Base-by-base conservation (phyloP, 371 early-diverging fungal genomes). In the Mortierella sp. region DNA sequence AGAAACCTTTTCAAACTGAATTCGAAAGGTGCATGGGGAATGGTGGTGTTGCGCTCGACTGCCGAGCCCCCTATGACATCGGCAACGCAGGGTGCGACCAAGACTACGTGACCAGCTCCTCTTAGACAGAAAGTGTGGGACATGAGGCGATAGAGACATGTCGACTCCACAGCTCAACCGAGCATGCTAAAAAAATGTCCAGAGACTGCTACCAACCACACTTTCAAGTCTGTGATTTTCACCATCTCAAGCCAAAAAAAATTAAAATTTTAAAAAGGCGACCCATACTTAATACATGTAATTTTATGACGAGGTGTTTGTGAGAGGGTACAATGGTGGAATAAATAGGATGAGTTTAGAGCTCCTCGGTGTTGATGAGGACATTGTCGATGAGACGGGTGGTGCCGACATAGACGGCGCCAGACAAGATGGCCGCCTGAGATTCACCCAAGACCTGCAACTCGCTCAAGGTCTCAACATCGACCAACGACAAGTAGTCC, bases 331-430 rank as follows among this genome's bases (percentile, higher is more conserved):
- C 8, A 4, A 63, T 35, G 29, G 29, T 21, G 14, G 32, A 51
- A 32, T 14, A 29, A 49, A 6, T 38, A 49, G 4, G 27, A n/a
- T 3, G 41, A 29, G 24, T 43, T 63, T 79, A 85, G 0, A 85
- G 79, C 75, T 85, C 86, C 24, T 81, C 75, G 12, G 80, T 74
- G 72, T 88, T 85, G 71, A 90, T 74, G 41, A 97, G 86, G 11
- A 97, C 77, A 87, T 99, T 99, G 87, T 99, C 99, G 73, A 99
- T 98, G 48, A 99, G 89, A 44, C 99, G 90, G 11, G 99, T 97
- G n/a, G 89, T 92, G 51, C 98, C 98, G 55, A 98, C 93, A 77
- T 90, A 92, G 38, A 98, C 93, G 12, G 99, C 99, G 48, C 97
- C 96, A 24, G 96, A 96, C 44, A 98, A 90, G 65, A 99, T 95